A percentile compares a stretch with the other conserved stretches of the same genome.
Evolutionary conservation across 2,329 filamentous ascomycete species (phyloP).

Genomic region (Xenosphaeropsis pyriputrescens): DNA sequence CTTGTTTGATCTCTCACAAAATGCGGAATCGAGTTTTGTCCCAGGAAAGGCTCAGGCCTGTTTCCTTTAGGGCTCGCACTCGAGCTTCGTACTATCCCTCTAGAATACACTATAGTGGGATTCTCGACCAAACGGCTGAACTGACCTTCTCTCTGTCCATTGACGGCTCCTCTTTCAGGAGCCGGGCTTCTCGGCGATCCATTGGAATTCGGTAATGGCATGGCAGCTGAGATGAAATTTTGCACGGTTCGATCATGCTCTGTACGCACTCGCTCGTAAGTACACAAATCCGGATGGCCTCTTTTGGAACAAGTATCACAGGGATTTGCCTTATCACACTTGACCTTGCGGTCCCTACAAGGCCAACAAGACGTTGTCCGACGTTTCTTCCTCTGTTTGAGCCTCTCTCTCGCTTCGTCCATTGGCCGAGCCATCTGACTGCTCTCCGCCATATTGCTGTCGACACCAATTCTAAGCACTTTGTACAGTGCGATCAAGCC

Average conservation of each 20-base stretch:
- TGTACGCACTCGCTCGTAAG: slow-evolving; percentile 22
- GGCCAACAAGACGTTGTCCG: slow-evolving; percentile 33
- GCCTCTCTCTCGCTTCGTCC: too few relatives aligned
- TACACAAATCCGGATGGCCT: slow-evolving; percentile 45
- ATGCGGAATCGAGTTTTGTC: background rate
- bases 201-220: background rate
- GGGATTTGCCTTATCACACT: slow-evolving; percentile 48
- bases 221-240: background rate
- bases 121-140: background rate
- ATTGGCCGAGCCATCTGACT: too few relatives aligned
- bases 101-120: background rate
- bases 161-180: background rate
- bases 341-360: slow-evolving; percentile 48
- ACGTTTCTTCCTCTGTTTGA: background rate
- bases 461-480: too few relatives aligned
- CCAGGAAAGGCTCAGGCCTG: background rate
- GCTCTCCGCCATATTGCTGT: too few relatives aligned
- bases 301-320: slow-evolving; percentile 50
- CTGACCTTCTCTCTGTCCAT: background rate
- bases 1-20: background rate
- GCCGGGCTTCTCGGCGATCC: background rate
- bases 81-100: background rate
- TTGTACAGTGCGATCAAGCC: too few relatives aligned
- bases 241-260: slow-evolving; percentile 18
- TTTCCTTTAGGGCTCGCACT: background rate